Conservation (phyloP, 768 basidiomycete species). For the Artomyces pyxidatus region DNA sequence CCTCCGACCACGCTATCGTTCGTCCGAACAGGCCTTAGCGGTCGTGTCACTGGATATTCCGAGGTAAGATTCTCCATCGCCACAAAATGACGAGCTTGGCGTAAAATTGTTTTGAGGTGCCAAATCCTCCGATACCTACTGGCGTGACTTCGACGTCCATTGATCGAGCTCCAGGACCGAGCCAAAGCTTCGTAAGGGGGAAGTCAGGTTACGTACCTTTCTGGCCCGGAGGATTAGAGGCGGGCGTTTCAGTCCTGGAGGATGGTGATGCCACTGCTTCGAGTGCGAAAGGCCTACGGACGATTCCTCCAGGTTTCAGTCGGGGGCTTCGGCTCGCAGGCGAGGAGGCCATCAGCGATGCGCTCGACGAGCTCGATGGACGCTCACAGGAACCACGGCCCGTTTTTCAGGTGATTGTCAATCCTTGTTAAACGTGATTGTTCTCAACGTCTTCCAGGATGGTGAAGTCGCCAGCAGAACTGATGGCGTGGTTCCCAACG, state of each 20-base stretch:
- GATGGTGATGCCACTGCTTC: slow-evolving; percentile 25
- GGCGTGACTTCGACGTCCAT: slow-evolving; percentile 82
- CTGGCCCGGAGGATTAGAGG: slow-evolving; percentile 87
- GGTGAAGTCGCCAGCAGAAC: slow-evolving; percentile 3
- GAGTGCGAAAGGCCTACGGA: slow-evolving; percentile 42
- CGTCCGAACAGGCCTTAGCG: slow-evolving; percentile 70
- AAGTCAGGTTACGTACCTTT: slow-evolving; percentile 93
- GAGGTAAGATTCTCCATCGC: slow-evolving; percentile 43
- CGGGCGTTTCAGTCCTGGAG: slow-evolving; percentile 26
- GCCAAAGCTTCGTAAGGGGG: slow-evolving; percentile 81
- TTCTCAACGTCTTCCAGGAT: no score
- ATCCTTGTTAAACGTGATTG: background rate
- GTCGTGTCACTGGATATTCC: slow-evolving; percentile 69
- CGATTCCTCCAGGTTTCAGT: slow-evolving; percentile 74
- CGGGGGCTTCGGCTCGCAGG: slow-evolving; percentile 70
- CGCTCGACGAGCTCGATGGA: slow-evolving; percentile 26
- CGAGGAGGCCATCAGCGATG: slow-evolving; percentile 43
- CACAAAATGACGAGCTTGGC: background rate
- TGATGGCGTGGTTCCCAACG: no score
- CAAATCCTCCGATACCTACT: slow-evolving; percentile 46
- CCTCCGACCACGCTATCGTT: slow-evolving; percentile 70
- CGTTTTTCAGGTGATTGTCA: no score
- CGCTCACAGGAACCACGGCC: background rate
- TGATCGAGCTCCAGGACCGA: slow-evolving; percentile 74
- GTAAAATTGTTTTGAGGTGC: slow-evolving; percentile 33